Percentiles rank a stretch among this genome's conserved stretches.
Conservation (phyloP, 140 eudicot genomes). For the Cichorium intybus region DNA sequence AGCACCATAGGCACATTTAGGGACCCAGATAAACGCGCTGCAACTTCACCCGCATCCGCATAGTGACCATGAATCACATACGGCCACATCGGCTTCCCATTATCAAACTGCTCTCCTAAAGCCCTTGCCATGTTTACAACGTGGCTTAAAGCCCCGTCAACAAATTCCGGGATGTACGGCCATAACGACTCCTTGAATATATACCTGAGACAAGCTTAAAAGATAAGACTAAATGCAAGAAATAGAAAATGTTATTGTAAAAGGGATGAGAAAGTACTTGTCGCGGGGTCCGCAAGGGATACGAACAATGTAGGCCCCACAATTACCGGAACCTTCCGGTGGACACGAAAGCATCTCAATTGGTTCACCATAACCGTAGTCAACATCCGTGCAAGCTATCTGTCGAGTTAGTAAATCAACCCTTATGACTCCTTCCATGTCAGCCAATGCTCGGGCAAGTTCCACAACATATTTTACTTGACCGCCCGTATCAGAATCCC, state of each 20-base stretch:
- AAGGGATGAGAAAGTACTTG: conserved; percentile 42
- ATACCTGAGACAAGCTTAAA: conserved; percentile 41
- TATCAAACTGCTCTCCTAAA: conserved; percentile 65
- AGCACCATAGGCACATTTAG: conserved; percentile 80
- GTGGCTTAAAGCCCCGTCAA: conserved; percentile 80
- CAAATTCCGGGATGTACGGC: conserved; percentile 85
- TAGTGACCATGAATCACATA: conserved; percentile 88
- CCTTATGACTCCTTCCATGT: conserved; percentile 70
- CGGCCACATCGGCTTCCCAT: conserved; percentile 76
- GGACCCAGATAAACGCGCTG: conserved; percentile 73
- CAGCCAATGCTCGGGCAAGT: conserved; percentile 69
- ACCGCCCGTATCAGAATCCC: conserved; percentile 93
- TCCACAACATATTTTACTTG: conserved; percentile 90
- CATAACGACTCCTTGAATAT: conserved; percentile 72
- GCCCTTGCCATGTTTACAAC: conserved; percentile 69
- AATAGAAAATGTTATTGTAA: neutral
- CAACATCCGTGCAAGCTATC: conserved; percentile 65
- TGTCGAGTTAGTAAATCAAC: conserved; percentile 83
- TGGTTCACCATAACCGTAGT: conserved; percentile 76
- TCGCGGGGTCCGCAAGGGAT: conserved; percentile 81
- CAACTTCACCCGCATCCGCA: conserved; percentile 85
- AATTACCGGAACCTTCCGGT: conserved; percentile 57
- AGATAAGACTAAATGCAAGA: neutral
- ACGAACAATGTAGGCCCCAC: conserved; percentile 78
- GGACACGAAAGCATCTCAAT: conserved; percentile 83